Percentiles rank a stretch among this genome's conserved stretches.
These are phyloP conservation scores for Leptographium flavum DNA, from an alignment of 2,329 filamentous ascomycete genomes.

Conservation along the genomic window DNA sequence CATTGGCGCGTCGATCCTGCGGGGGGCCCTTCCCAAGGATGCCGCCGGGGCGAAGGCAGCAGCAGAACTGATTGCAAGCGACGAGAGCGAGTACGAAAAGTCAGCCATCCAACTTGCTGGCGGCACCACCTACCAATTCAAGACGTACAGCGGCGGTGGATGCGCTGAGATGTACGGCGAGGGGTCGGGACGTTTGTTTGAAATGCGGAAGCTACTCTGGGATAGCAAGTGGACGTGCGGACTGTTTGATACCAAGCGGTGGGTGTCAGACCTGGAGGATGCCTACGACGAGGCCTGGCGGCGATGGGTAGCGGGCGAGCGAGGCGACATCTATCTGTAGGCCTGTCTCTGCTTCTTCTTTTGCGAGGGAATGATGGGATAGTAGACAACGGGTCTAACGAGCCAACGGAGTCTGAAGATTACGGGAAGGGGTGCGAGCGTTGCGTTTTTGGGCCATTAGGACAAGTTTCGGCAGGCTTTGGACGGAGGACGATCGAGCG, in stretches of 20 bases:
- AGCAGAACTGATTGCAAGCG: conserved; percentile 59
- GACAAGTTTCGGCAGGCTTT: no score
- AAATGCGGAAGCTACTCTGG: conserved; percentile 71
- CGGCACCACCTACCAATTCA: conserved; percentile 42
- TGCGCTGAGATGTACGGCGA: conserved; percentile 29
- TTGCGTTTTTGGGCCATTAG: no score
- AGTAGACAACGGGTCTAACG: no score
- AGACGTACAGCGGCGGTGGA: conserved; percentile 6
- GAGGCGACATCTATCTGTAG: conserved; percentile 79
- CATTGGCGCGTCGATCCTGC: conserved; percentile 91
- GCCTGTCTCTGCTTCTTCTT: no score
- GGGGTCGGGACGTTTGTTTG: conserved; percentile 55
- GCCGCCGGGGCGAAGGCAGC: conserved; percentile 53
- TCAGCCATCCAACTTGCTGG: conserved; percentile 55
- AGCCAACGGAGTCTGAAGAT: background rate
- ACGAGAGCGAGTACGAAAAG: conserved; percentile 74
- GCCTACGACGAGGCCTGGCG: conserved; percentile 84
- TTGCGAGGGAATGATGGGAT: no score
- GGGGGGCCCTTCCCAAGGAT: conserved; percentile 67
- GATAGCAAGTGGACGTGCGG: conserved; percentile 72
- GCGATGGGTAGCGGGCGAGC: conserved; percentile 70
- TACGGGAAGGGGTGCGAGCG: no score
- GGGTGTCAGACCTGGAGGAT: conserved; percentile 78
- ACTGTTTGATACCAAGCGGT: conserved; percentile 80
- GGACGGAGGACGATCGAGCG: no score